Evolutionary conservation across 768 basidiomycete species (phyloP).

Genomic region (Gymnopilus dilepis): DNA sequence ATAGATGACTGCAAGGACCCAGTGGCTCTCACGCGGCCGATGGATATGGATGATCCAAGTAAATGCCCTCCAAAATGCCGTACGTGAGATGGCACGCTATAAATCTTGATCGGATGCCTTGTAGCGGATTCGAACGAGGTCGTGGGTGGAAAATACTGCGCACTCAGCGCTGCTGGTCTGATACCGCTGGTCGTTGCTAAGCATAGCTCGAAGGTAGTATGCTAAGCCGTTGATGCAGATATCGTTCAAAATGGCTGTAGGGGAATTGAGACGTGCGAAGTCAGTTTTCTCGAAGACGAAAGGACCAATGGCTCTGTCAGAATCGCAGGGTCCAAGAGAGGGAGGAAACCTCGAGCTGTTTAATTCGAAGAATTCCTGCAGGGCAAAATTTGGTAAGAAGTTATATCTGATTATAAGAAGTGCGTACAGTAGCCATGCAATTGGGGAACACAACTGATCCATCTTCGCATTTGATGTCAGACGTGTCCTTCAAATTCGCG

Average conservation of each 20-base stretch:
- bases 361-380: too few species aligned
- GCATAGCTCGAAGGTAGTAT: not conserved
- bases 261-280: not conserved
- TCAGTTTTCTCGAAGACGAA: too few species aligned
- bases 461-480: too few species aligned
- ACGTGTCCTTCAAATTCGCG: too few species aligned
- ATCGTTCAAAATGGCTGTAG: not conserved
- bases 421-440: too few species aligned
- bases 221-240: not conserved
- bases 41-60: conserved; percentile 1
- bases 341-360: too few species aligned
- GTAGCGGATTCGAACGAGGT: not conserved
- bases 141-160: not conserved
- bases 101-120: not conserved
- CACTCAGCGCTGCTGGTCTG: not conserved
- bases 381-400: too few species aligned
- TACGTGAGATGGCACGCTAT: not conserved
- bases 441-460: too few species aligned
- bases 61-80: not conserved
- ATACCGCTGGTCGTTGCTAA: not conserved
- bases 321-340: too few species aligned
- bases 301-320: too few species aligned
- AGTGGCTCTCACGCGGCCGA: conserved; percentile 24
- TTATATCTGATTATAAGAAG: too few species aligned
- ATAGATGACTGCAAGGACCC: conserved; percentile 35